Percentiles rank a stretch among this genome's conserved stretches.
These are phyloP conservation scores for Pholiota adiposa DNA, from an alignment of 1,284 basidiomycete species.

Conservation along the genomic window DNA sequence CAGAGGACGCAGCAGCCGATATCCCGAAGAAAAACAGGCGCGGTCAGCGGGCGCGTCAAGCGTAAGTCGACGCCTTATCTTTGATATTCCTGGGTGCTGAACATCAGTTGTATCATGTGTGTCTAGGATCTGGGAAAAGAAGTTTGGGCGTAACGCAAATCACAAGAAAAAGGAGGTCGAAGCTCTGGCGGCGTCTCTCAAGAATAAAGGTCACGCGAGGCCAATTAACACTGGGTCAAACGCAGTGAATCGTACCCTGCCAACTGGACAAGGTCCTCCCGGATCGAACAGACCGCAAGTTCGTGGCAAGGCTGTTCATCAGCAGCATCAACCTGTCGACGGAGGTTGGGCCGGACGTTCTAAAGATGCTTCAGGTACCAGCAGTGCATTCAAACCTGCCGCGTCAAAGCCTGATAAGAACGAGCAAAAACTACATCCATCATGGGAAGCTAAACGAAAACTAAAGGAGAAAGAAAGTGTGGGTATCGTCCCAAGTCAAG, in stretches of 20 bases:
- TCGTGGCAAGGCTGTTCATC: constrained; percentile 19
- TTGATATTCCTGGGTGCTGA: background rate
- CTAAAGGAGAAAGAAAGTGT: constrained; percentile 67
- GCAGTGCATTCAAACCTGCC: constrained; percentile 4
- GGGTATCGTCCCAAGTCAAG: constrained; percentile 61
- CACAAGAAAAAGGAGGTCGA: constrained; percentile 77
- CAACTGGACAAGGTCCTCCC: constrained; percentile 15
- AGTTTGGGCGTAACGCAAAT: constrained; percentile 89
- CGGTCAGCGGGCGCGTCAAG: constrained; percentile 89
- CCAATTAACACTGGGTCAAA: constrained; percentile 22
- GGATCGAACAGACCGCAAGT: constrained; percentile 11
- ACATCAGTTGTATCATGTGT: background rate
- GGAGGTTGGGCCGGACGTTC: constrained; percentile 29
- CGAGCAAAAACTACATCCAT: constrained; percentile 74
- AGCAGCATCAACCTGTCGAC: constrained; percentile 29
- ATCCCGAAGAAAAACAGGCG: constrained; percentile 83
- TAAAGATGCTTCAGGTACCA: constrained; percentile 12
- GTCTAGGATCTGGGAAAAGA: constrained; percentile 94
- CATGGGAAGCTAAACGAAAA: constrained; percentile 90
- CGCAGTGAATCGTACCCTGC: constrained; percentile 4
- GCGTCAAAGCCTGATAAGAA: constrained; percentile 15
- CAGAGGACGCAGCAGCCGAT: constrained; percentile 62
- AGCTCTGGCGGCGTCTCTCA: constrained; percentile 23
- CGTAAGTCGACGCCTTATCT: constrained; percentile 59
- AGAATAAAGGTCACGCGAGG: constrained; percentile 21